A percentile compares a stretch with the other conserved stretches of the same genome.
These are phyloP conservation scores for Xylariales sp. DNA, from an alignment of 2,329 filamentous ascomycete genomes.

Conservation along the genomic window DNA sequence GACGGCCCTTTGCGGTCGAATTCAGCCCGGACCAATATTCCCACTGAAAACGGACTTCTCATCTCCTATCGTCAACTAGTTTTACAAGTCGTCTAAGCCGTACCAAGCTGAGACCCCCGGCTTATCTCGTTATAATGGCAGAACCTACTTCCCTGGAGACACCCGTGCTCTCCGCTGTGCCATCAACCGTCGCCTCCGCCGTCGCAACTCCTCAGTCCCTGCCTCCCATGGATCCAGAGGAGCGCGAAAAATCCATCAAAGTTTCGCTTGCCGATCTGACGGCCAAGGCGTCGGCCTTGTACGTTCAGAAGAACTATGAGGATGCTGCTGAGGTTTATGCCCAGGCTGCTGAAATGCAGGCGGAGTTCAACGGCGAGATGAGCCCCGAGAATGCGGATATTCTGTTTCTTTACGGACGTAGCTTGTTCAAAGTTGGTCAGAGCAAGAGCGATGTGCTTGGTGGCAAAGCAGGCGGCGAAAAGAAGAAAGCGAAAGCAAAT, in stretches of 20 bases:
- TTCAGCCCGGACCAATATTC: no score
- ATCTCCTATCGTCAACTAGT: no score
- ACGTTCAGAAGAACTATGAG: conserved; percentile 83
- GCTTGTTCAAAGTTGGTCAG: conserved; percentile 89
- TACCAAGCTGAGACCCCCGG: no score
- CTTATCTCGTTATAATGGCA: conserved; percentile 21
- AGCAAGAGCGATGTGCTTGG: conserved; percentile 93
- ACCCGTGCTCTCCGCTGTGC: conserved; percentile 21
- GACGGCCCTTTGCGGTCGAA: no score
- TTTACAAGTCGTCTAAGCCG: no score
- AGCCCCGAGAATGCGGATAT: conserved; percentile 87
- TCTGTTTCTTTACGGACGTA: conserved; percentile 89
- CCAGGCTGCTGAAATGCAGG: conserved; percentile 83
- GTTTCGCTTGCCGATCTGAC: conserved; percentile 73
- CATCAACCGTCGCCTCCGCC: conserved; percentile 19
- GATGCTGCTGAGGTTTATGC: conserved; percentile 85
- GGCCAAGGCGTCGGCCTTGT: conserved; percentile 77
- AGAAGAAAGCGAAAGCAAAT: conserved; percentile 43
- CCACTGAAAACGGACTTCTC: no score
- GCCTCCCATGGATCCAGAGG: conserved; percentile 31
- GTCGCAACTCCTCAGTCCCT: conserved; percentile 24
- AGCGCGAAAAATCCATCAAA: conserved; percentile 46
- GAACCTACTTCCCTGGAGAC: conserved; percentile 23
- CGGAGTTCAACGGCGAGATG: conserved; percentile 88
- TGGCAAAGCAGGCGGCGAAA: conserved; percentile 63